These are phyloP conservation scores for Telopea speciosissima DNA, from an alignment of 177 flowering plant species.

Conservation along the genomic window DNA sequence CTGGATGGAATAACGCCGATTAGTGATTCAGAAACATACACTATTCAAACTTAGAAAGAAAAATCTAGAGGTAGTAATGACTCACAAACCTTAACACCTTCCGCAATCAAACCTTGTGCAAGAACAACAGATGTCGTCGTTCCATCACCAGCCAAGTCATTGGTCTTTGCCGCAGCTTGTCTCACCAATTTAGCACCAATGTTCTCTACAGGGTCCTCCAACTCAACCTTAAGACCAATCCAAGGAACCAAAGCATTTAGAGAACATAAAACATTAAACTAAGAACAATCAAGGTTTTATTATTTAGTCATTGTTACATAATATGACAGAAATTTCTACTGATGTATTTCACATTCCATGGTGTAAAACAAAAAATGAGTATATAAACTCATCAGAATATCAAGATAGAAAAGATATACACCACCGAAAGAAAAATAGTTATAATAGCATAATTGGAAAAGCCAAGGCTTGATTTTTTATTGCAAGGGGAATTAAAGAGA, in stretches of 20 bases:
- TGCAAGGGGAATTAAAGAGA: no score
- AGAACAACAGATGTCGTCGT: conserved; percentile 98
- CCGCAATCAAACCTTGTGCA: conserved; percentile 95
- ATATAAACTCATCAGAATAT: not conserved
- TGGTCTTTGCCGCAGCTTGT: conserved; percentile 98
- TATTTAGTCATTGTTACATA: no score
- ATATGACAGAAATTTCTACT: no score
- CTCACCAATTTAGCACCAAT: conserved; percentile 94
- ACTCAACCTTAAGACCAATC: conserved; percentile 53
- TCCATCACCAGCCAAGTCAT: conserved; percentile 98
- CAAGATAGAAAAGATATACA: not conserved
- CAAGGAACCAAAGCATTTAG: not conserved
- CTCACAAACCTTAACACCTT: conserved; percentile 82
- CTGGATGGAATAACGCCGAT: conserved; percentile 25
- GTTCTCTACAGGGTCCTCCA: conserved; percentile 97
- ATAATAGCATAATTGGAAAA: no score
- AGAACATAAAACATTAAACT: not conserved
- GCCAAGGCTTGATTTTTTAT: no score
- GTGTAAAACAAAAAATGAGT: no score
- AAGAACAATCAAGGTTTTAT: no score
- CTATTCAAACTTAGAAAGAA: not conserved
- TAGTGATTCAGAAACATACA: conserved; percentile 1
- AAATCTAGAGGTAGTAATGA: not conserved
- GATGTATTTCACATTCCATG: no score
- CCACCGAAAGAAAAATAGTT: not conserved